Evolutionary conservation across 2,329 filamentous ascomycete species (phyloP).

Genomic region (Fusarium sarcochroum): DNA sequence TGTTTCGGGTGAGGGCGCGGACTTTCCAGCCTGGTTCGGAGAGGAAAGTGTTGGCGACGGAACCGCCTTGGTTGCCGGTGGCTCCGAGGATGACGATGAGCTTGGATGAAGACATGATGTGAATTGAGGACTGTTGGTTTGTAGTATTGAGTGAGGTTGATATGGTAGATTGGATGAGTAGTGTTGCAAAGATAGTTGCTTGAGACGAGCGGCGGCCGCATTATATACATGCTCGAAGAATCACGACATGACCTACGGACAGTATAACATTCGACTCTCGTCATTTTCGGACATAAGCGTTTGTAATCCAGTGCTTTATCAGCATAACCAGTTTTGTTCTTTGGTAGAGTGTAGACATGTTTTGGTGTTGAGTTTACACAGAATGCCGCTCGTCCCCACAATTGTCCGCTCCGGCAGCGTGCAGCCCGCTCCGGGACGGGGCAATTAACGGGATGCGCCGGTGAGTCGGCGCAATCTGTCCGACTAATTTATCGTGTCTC

Average conservation of each 20-base stretch:
- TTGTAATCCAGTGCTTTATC: constrained; percentile 16
- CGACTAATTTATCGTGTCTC: neutral
- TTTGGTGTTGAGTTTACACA: neutral
- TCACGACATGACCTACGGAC: neutral
- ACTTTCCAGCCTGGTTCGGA: constrained; percentile 25
- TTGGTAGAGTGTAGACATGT: neutral
- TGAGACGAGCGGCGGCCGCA: neutral
- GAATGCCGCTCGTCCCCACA: constrained; percentile 10
- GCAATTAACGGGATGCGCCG: neutral
- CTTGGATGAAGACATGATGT: constrained; percentile 27
- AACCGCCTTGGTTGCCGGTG: constrained; percentile 41
- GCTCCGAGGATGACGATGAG: constrained; percentile 36
- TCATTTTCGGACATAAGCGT: neutral
- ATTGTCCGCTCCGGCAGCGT: constrained; percentile 10
- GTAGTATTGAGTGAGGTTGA: neutral
- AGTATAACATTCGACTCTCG: neutral
- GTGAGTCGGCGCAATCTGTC: constrained; percentile 4
- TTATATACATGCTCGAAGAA: constrained; percentile 1
- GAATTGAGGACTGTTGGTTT: neutral
- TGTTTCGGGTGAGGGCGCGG: constrained; percentile 33
- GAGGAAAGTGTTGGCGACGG: constrained; percentile 20
- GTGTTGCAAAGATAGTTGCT: neutral
- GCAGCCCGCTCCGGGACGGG: neutral
- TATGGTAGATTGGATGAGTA: neutral
- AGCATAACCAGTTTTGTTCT: neutral